Evolutionary conservation across 2,329 filamentous ascomycete species (phyloP).

Genomic region (Ascochyta viciae-villosae): DNA sequence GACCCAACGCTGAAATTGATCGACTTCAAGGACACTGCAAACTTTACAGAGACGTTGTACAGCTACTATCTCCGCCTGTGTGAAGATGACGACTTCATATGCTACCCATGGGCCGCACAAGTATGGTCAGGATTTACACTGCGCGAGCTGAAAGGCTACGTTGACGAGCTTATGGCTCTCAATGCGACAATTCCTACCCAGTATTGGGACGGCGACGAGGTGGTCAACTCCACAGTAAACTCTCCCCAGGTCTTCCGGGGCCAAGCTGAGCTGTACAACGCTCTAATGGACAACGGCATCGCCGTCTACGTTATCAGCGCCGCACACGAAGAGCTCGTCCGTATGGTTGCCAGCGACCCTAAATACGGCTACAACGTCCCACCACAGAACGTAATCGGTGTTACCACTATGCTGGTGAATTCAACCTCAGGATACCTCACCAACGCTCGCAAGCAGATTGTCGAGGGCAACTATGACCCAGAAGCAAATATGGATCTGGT

Average conservation of each 20-base stretch:
- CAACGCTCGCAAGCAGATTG: slow-evolving; percentile 37
- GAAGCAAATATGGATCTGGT: slow-evolving; percentile 35
- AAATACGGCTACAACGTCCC: slow-evolving; percentile 44
- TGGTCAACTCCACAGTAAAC: slow-evolving; percentile 26
- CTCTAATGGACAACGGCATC: slow-evolving; percentile 41
- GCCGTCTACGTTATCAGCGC: slow-evolving; percentile 41
- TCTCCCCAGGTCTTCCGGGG: slow-evolving; percentile 36
- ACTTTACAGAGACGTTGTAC: slow-evolving; percentile 40
- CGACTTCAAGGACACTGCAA: slow-evolving; percentile 43
- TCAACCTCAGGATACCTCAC: slow-evolving; percentile 35
- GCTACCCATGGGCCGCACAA: slow-evolving; percentile 42
- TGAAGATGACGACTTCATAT: slow-evolving; percentile 39
- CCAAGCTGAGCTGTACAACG: slow-evolving; percentile 39
- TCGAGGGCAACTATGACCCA: slow-evolving; percentile 33
- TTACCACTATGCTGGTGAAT: slow-evolving; percentile 40
- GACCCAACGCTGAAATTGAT: slow-evolving; percentile 40
- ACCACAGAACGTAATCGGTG: slow-evolving; percentile 41
- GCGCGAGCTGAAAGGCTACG: slow-evolving; percentile 34
- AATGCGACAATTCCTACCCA: slow-evolving; percentile 32
- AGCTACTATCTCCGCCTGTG: slow-evolving; percentile 42
- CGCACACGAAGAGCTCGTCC: slow-evolving; percentile 42
- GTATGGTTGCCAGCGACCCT: slow-evolving; percentile 41
- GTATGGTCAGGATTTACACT: slow-evolving; percentile 39
- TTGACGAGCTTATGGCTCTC: slow-evolving; percentile 40
- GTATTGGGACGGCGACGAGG: slow-evolving; percentile 39